phyloP scores from a whole-genome alignment of 331 rosid genomes.

The Dryas integrifolia region DNA sequence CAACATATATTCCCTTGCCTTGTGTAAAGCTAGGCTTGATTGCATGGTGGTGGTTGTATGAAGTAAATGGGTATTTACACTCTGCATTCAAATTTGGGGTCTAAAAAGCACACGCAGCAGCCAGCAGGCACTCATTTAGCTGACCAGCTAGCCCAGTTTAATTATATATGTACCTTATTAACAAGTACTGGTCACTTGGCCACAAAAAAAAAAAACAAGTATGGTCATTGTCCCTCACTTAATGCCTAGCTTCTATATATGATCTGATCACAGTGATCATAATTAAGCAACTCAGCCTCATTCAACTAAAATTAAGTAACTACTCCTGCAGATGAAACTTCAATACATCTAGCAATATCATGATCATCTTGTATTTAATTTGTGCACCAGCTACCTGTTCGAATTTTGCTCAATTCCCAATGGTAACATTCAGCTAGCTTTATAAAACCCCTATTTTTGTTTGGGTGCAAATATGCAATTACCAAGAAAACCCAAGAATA shows the following conservation, averaged over 20 bases:
- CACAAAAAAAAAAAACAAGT: not conserved
- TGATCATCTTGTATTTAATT: constrained; percentile 19
- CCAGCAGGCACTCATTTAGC: constrained; percentile 13
- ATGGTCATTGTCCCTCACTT: constrained; percentile 6
- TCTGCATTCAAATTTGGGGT: constrained; percentile 35
- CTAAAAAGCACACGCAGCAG: constrained; percentile 16
- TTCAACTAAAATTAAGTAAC: not conserved
- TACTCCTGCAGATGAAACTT: not conserved
- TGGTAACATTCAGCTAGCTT: too few relatives aligned
- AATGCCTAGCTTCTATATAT: not conserved
- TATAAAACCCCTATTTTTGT: not conserved
- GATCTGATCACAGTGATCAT: not conserved
- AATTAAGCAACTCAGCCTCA: not conserved
- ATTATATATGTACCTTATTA: not conserved
- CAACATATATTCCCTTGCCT: constrained; percentile 30
- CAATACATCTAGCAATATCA: not conserved
- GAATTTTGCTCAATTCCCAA: constrained; percentile 8
- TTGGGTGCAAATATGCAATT: not conserved
- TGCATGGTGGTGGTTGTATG: constrained; percentile 52
- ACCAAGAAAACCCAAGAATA: constrained; percentile 19
- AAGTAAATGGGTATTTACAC: constrained; percentile 44
- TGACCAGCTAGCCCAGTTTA: constrained; percentile 1
- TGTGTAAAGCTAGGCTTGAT: constrained; percentile 22
- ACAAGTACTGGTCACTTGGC: not conserved
- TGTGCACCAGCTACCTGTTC: constrained; percentile 4